A percentile compares a stretch with the other conserved stretches of the same genome.
Conservation (phyloP, 352 stramenopile genomes). For the Globisporangium paddicum region DNA sequence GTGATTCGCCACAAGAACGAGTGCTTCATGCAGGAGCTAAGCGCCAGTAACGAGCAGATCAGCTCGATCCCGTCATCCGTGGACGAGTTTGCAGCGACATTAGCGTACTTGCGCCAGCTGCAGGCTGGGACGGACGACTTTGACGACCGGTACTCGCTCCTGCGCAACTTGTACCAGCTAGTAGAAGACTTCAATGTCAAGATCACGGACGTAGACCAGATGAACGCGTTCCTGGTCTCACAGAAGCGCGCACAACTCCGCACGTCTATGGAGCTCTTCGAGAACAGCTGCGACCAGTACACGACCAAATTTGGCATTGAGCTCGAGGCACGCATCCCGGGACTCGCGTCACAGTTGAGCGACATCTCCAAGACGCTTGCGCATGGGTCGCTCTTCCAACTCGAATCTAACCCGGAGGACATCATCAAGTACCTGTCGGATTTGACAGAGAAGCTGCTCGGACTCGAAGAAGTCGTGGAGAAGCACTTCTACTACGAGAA, state of each 20-base stretch:
- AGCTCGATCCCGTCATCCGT: constrained; percentile 66
- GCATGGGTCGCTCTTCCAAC: constrained; percentile 33
- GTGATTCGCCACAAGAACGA: constrained; percentile 61
- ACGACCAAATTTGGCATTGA: constrained; percentile 72
- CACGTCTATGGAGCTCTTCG: constrained; percentile 73
- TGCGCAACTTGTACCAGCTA: constrained; percentile 55
- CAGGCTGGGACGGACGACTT: constrained; percentile 38
- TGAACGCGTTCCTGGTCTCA: constrained; percentile 68
- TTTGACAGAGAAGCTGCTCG: constrained; percentile 28
- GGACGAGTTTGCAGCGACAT: constrained; percentile 59
- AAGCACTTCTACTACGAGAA: constrained; percentile 53
- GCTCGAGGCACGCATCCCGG: constrained; percentile 51
- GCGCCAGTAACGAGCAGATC: constrained; percentile 54
- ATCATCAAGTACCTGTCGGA: constrained; percentile 40
- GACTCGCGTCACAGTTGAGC: constrained; percentile 27
- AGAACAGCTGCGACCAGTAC: constrained; percentile 67
- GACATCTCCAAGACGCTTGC: constrained; percentile 31
- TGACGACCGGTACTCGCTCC: constrained; percentile 49
- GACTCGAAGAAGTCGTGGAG: constrained; percentile 26
- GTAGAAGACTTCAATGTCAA: constrained; percentile 71
- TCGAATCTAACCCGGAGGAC: constrained; percentile 40
- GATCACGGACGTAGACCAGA: constrained; percentile 61
- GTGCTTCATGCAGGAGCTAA: constrained; percentile 49
- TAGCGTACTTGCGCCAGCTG: constrained; percentile 53
- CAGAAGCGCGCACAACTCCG: constrained; percentile 72